Conservation (phyloP, 2,329 filamentous ascomycete species). For the Aspergillus costaricaensis region DNA sequence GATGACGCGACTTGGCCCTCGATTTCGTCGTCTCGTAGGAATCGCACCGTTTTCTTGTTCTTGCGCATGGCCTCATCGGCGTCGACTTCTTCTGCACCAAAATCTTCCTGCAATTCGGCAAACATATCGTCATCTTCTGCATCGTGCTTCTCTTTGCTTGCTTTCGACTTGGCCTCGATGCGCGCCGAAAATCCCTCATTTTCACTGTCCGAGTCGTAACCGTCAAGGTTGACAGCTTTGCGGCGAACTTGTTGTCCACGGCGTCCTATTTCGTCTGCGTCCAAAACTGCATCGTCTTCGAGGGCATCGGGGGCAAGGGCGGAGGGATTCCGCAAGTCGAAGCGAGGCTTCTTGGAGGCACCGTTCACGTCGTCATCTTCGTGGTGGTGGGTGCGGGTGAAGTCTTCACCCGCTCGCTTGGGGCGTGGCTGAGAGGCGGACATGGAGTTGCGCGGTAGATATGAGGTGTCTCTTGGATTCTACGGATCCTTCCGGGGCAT, state of each 20-base stretch:
- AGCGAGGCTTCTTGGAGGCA: slow-evolving; percentile 75
- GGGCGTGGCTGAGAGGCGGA: slow-evolving; percentile 70
- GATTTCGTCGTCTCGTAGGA: slow-evolving; percentile 66
- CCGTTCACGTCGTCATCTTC: slow-evolving; percentile 51
- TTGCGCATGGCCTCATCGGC: slow-evolving; percentile 55
- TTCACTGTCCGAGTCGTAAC: slow-evolving; percentile 90
- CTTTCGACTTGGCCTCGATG: slow-evolving; percentile 61
- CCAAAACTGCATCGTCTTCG: slow-evolving; percentile 74
- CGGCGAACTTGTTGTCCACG: slow-evolving; percentile 75
- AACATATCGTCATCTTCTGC: slow-evolving; percentile 74
- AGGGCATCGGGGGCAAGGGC: slow-evolving; percentile 80
- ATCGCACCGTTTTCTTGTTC: slow-evolving; percentile 63
- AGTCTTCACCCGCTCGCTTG: slow-evolving; percentile 80
- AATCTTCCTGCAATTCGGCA: slow-evolving; percentile 66
- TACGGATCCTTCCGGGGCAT: not conserved
- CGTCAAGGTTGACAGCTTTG: slow-evolving; percentile 92
- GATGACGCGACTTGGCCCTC: slow-evolving; percentile 75
- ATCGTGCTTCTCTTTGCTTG: slow-evolving; percentile 35
- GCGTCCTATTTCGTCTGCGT: slow-evolving; percentile 87
- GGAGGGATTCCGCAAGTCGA: slow-evolving; percentile 92
- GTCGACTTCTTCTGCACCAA: slow-evolving; percentile 55
- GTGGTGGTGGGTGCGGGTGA: slow-evolving; percentile 69
- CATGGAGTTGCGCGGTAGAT: slow-evolving; percentile 40
- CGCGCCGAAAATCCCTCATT: slow-evolving; percentile 85
- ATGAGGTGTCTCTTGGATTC: not conserved